Conservation (phyloP, 1,284 basidiomycete species). For the Neonothopanus nambi region DNA sequence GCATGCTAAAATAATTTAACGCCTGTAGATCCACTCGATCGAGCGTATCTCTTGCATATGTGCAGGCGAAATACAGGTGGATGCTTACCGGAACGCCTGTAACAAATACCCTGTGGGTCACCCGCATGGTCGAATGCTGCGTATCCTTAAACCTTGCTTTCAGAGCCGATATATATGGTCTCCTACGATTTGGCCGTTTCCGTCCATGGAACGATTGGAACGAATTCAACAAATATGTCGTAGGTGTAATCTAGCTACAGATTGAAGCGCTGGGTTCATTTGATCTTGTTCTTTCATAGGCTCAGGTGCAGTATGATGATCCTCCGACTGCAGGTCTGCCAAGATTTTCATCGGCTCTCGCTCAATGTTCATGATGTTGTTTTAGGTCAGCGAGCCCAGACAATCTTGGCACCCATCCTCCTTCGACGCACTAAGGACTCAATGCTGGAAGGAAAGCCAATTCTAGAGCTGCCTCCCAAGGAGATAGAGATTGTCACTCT, state of each 20-base stretch:
- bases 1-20: neutral
- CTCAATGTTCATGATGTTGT: constrained; percentile 2
- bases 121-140: neutral
- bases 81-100: constrained; percentile 73
- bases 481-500: constrained; percentile 57
- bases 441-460: constrained; percentile 56
- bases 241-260: constrained; percentile 26
- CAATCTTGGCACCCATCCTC: constrained; percentile 58
- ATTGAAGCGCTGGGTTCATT: no score
- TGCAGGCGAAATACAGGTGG: constrained; percentile 66
- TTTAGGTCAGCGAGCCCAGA: constrained; percentile 51
- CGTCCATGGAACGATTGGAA: constrained; percentile 71
- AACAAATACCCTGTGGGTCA: constrained; percentile 58
- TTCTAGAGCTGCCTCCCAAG: constrained; percentile 60
- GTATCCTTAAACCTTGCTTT: constrained; percentile 1
- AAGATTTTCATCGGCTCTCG: neutral
- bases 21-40: constrained; percentile 48
- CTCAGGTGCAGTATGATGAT: constrained; percentile 51
- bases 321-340: constrained; percentile 54
- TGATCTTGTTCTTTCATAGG: constrained; percentile 29
- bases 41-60: constrained; percentile 56
- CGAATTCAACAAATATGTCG: constrained; percentile 57
- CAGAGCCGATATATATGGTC: constrained; percentile 68
- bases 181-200: constrained; percentile 65
- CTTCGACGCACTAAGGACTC: constrained; percentile 65